These are phyloP conservation scores for Paecilomyces formosus DNA, from an alignment of 2,329 filamentous ascomycete genomes.

Conservation along the genomic window DNA sequence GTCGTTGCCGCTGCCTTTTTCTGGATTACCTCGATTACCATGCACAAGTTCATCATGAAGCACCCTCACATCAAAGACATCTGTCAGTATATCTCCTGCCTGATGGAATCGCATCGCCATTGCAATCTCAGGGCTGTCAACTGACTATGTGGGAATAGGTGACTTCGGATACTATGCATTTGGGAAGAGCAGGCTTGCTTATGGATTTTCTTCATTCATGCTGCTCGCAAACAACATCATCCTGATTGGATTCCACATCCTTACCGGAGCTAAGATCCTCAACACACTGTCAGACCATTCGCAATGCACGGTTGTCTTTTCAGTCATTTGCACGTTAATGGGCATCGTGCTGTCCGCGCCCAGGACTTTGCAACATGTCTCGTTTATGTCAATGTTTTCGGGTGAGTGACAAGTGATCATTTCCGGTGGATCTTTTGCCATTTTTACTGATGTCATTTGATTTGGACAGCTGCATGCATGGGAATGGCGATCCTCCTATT, in stretches of 20 bases:
- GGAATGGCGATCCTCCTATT: conserved; percentile 44
- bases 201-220: conserved; percentile 41
- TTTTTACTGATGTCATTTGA: conserved; percentile 2
- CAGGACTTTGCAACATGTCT: conserved; percentile 40
- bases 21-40: conserved; percentile 45
- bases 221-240: conserved; percentile 47
- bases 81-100: conserved; percentile 21
- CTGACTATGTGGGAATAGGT: conserved; percentile 11
- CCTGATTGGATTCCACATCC: conserved; percentile 44
- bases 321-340: conserved; percentile 39
- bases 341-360: conserved; percentile 41
- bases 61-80: conserved; percentile 44
- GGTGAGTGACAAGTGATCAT: conserved; percentile 11
- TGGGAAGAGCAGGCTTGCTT: conserved; percentile 37
- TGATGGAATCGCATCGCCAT: background rate
- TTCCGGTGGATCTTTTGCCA: background rate
- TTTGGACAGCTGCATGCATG: conserved; percentile 35
- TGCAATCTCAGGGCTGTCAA: background rate
- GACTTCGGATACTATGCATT: conserved; percentile 44
- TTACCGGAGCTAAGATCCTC: conserved; percentile 43
- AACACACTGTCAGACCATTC: conserved; percentile 45
- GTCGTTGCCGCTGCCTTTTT: conserved; percentile 38
- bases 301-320: conserved; percentile 43
- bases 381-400: conserved; percentile 46
- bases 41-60: conserved; percentile 48